Evolutionary conservation across 495 filamentous ascomycete species (phyloP), one percentile per base, ranked within the genome.

Genomic region (Aspergillus biplanus): DNA sequence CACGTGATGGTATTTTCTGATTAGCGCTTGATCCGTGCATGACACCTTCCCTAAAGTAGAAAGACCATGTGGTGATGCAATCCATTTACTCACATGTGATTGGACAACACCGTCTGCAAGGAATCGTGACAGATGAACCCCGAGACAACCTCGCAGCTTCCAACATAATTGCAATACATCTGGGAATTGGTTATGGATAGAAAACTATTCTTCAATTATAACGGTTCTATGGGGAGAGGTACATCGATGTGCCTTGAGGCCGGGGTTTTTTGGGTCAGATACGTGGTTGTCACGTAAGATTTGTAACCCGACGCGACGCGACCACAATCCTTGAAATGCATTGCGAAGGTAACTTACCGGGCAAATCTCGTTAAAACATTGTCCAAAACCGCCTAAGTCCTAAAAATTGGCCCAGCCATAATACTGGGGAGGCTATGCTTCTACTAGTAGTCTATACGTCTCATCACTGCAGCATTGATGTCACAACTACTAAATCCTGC

Each of bases 31-130:
- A 53, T 49, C 61, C 61, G 61, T 63, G 61, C 61, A 52, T 53
- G 46, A 46, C 16, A 34, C 48, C 37, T 56, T 35, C 27, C 66
- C 58, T 39, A 35, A 68, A 63, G 33, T 7, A 35, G 58, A 55
- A 56, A 39, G 27, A 32, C 63, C 63, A 69, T 64, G 67, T 69
- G 67, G 53, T 16, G 33, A 44, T 60, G 62, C 64, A 66, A 52
- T 49, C n/a, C 44, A 50, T 63, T 62, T 52, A 33, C 33, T 33
- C 4, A 5, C 42, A 18, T 58, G 13, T 69, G 56, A 69, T 69
- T 69, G 67, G 63, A 7, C 33, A 6, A 7, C 15, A 27, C 4
- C 13, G 8, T 44, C 33, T 58, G 56, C 56, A 58, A 58, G 56
- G 56, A 52, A 52, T 44, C 21, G 48, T 60, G 58, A 60, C 58